Base-by-base conservation (phyloP, 139 green algal species). In the Astrephomene gubernaculifera region DNA sequence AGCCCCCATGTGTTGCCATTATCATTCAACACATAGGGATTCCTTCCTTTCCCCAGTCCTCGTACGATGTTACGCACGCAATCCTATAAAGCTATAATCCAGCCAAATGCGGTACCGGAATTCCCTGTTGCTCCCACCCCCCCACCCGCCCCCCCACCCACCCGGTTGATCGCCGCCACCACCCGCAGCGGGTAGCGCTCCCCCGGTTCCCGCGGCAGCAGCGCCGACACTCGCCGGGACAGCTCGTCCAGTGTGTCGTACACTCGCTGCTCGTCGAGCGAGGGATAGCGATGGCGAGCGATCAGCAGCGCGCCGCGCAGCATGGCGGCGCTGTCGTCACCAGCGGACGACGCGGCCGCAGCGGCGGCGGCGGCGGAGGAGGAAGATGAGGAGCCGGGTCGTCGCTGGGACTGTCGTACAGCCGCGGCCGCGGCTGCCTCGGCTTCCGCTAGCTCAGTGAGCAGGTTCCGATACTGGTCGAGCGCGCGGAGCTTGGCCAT, bases 101-200 rank as follows among this genome's bases (percentile, higher is more conserved):
- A 72, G 5, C 10, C 65, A 29, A n/a, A n/a, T n/a, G n/a, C n/a
- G n/a, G n/a, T n/a, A n/a, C n/a, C n/a, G n/a, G n/a, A n/a, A n/a
- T n/a, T n/a, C n/a, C n/a, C n/a, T n/a, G n/a, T n/a, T n/a, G n/a
- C n/a, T n/a, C 65, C 35, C 35, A 45, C 8, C 65, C 35, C 2
- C 35, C 33, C 65, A 45, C 65, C 65, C 8, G 2, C 29, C 35
- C 65, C 36, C 35, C 5, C 36, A 31, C 75, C 39, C 60, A 83
- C 76, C 76, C 60, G 60, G 60, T 83, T 83, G 39, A 83, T 83
- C 27, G 60, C 60, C 2, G 39, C 60, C 39, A 83, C 76, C 41
- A 83, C 60, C 25, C 76, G 57, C 60, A 83, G 57, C 27, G 76
- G 76, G 61, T 83, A 83, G 57, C 76, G 76, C 60, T 45, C 29